A percentile compares a stretch with the other conserved stretches of the same genome.
phyloP scores from a whole-genome alignment of 164 flowering plant genomes.

The Cinnamomum chago region DNA sequence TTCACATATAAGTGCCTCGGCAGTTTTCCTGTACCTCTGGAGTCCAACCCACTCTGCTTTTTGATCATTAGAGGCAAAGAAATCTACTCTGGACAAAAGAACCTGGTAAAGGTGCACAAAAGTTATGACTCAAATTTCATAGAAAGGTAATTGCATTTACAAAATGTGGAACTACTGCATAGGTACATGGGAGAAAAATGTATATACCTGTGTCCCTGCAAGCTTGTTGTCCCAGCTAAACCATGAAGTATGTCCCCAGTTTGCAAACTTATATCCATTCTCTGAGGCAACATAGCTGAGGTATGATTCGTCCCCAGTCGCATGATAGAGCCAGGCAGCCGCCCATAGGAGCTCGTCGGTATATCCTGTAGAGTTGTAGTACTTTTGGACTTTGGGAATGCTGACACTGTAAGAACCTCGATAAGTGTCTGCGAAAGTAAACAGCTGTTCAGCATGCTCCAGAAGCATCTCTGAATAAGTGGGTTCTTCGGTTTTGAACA shows the following conservation, averaged over 20 bases:
- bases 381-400: slow-evolving; percentile 61
- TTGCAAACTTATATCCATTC: slow-evolving; percentile 57
- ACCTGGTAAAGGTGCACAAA: slow-evolving; percentile 50
- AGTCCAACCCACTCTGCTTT: slow-evolving; percentile 37
- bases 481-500: slow-evolving; percentile 49
- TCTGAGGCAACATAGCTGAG: slow-evolving; percentile 51
- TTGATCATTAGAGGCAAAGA: slow-evolving; percentile 44
- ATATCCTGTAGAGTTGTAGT: slow-evolving; percentile 85
- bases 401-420: slow-evolving; percentile 59
- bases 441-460: slow-evolving; percentile 66
- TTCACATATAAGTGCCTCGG: slow-evolving; percentile 90
- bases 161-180: neutral
- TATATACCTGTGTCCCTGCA: slow-evolving; percentile 81
- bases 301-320: slow-evolving; percentile 66
- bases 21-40: slow-evolving; percentile 64
- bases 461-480: slow-evolving; percentile 62
- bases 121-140: neutral
- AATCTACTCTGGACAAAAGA: slow-evolving; percentile 64
- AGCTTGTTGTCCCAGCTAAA: slow-evolving; percentile 96
- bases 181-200: neutral
- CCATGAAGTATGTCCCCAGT: slow-evolving; percentile 79
- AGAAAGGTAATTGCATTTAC: neutral
- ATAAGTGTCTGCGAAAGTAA: slow-evolving; percentile 62
- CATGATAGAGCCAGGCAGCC: slow-evolving; percentile 93
- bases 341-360: slow-evolving; percentile 97